Evolutionary conservation across 2,329 filamentous ascomycete genomes (phyloP).

Genomic region (Aspergillus aculeatus): DNA sequence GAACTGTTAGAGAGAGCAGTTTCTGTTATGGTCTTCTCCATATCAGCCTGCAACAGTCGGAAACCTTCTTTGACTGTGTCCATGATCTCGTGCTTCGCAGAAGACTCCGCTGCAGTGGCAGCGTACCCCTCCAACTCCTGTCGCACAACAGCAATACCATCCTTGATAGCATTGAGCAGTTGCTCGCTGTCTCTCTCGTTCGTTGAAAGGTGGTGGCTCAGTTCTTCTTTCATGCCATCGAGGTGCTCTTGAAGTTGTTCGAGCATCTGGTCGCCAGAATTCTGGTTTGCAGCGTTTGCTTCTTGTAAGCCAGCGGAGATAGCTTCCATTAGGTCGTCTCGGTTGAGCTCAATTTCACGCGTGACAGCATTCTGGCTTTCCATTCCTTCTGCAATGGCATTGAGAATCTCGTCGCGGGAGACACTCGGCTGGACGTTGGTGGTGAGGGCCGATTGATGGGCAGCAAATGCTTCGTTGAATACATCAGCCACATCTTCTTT

Average conservation of each 20-base stretch:
- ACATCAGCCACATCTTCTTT: slow-evolving; percentile 32
- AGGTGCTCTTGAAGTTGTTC: slow-evolving; percentile 59
- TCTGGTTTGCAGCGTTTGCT: slow-evolving; percentile 50
- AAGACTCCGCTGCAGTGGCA: slow-evolving; percentile 66
- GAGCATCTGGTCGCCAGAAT: slow-evolving; percentile 59
- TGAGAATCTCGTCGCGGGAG: slow-evolving; percentile 56
- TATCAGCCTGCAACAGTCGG: slow-evolving; percentile 59
- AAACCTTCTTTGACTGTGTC: slow-evolving; percentile 65
- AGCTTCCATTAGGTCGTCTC: slow-evolving; percentile 57
- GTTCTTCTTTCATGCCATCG: slow-evolving; percentile 61
- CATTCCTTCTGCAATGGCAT: slow-evolving; percentile 61
- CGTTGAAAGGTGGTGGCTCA: slow-evolving; percentile 76
- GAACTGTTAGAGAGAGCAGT: slow-evolving; percentile 33
- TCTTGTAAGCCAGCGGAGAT: slow-evolving; percentile 58
- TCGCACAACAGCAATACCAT: slow-evolving; percentile 79
- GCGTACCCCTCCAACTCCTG: slow-evolving; percentile 79
- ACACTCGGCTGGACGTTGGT: slow-evolving; percentile 43
- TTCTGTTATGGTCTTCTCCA: slow-evolving; percentile 53
- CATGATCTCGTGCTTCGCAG: slow-evolving; percentile 75
- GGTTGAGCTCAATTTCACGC: slow-evolving; percentile 60
- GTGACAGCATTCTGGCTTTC: slow-evolving; percentile 45
- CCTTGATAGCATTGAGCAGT: slow-evolving; percentile 80
- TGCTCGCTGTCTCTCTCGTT: slow-evolving; percentile 83
- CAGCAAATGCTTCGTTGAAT: slow-evolving; percentile 33
- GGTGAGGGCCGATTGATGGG: slow-evolving; percentile 29